These are phyloP conservation scores for Melocanna baccifera DNA, from an alignment of 176 grass and related monocot genomes.

Conservation along the genomic window DNA sequence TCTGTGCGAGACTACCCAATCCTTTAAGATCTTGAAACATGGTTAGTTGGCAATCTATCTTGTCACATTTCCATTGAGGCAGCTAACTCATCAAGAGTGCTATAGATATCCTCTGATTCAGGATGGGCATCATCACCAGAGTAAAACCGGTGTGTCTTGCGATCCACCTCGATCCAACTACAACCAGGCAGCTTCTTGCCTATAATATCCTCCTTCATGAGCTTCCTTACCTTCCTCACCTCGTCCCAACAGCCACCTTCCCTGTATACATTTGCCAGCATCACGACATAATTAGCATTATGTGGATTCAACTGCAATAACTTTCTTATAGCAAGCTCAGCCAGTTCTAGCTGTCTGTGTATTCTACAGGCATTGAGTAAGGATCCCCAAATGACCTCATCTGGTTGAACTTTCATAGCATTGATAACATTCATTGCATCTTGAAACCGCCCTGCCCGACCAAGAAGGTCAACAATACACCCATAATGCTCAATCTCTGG, in stretches of 20 bases:
- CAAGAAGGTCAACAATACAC: slow-evolving; percentile 70
- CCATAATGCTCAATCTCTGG: slow-evolving; percentile 84
- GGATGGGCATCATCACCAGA: slow-evolving; percentile 60
- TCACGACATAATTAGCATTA: slow-evolving; percentile 65
- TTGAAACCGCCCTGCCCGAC: slow-evolving; percentile 65
- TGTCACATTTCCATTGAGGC: slow-evolving; percentile 50
- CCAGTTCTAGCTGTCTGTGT: slow-evolving; percentile 53
- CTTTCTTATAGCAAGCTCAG: slow-evolving; percentile 56
- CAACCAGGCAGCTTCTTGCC: slow-evolving; percentile 72
- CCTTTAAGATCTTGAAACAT: neutral
- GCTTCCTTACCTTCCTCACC: slow-evolving; percentile 51
- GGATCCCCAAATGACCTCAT: slow-evolving; percentile 79
- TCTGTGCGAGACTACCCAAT: neutral
- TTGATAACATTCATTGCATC: slow-evolving; percentile 60
- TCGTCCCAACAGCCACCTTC: slow-evolving; percentile 79
- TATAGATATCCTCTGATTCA: slow-evolving; percentile 63
- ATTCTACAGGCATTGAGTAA: slow-evolving; percentile 66
- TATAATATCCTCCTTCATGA: slow-evolving; percentile 42
- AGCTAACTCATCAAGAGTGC: slow-evolving; percentile 49
- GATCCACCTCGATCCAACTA: slow-evolving; percentile 72
- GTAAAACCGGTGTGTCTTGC: slow-evolving; percentile 58
- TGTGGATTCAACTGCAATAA: slow-evolving; percentile 57
- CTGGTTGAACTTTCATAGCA: slow-evolving; percentile 54
- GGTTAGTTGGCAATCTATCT: slow-evolving; percentile 20
- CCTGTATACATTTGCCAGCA: slow-evolving; percentile 76